These are phyloP conservation scores for Cucumis melo DNA, from an alignment of 306 rosid genomes.

Conservation along the genomic window DNA sequence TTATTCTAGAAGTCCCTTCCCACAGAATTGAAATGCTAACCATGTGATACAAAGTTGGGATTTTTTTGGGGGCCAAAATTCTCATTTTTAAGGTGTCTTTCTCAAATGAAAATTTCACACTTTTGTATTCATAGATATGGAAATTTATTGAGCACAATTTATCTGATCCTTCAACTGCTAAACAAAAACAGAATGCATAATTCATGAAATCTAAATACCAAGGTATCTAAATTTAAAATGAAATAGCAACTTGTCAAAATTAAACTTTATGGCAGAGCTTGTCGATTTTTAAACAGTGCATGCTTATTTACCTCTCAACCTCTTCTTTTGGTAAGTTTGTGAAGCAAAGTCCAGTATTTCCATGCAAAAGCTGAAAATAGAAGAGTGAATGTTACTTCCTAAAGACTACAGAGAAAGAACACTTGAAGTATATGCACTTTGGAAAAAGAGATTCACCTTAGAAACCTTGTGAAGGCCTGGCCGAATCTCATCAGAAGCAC, in stretches of 20 bases:
- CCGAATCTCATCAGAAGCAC: constrained; percentile 60
- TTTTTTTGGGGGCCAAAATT: not conserved
- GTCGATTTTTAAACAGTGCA: not conserved
- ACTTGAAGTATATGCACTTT: not conserved
- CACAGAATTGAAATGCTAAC: not conserved
- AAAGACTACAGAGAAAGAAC: not conserved
- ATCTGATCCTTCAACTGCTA: not conserved
- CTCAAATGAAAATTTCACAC: not conserved
- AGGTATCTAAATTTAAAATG: not conserved
- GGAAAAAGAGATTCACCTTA: constrained; percentile 29
- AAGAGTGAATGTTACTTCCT: not conserved
- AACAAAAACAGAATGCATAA: not conserved
- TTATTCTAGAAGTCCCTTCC: not conserved
- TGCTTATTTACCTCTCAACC: constrained; percentile 51
- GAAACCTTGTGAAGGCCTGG: constrained; percentile 53
- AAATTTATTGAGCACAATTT: not conserved
- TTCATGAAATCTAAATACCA: not conserved
- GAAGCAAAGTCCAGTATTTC: constrained; percentile 71
- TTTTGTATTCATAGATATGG: not conserved
- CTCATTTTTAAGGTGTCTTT: not conserved
- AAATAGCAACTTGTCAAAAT: not conserved
- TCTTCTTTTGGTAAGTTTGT: constrained; percentile 72
- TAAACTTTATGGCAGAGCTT: not conserved
- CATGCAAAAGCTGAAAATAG: constrained; percentile 49
- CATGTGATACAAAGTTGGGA: not conserved